These are phyloP conservation scores for Quercus alba DNA, from an alignment of 306 rosid species.

Conservation along the genomic window DNA sequence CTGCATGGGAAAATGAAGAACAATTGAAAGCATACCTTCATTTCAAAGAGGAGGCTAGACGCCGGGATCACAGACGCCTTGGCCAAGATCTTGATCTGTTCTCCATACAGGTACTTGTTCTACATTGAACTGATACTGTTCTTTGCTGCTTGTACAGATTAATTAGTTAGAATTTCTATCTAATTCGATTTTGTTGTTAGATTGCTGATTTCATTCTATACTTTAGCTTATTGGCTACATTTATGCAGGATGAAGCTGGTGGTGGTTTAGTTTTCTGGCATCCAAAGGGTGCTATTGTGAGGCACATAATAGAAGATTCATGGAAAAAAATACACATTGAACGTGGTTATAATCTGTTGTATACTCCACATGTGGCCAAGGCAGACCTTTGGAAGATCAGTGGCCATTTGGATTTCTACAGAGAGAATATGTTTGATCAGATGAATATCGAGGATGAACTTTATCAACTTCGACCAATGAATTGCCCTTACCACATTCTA, in stretches of 20 bases:
- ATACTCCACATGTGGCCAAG: constrained; percentile 96
- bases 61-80: constrained; percentile 92
- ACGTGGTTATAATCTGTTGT: constrained; percentile 78
- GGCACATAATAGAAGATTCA: constrained; percentile 83
- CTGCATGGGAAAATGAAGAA: constrained; percentile 96
- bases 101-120: constrained; percentile 72
- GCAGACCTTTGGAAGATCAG: constrained; percentile 98
- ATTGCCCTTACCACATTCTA: constrained; percentile 95
- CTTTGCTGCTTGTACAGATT: constrained; percentile 14
- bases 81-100: constrained; percentile 97
- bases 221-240: constrained; percentile 25
- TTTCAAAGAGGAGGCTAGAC: constrained; percentile 96
- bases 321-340: constrained; percentile 83
- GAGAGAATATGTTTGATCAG: constrained; percentile 92
- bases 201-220: constrained; percentile 18
- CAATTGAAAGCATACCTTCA: constrained; percentile 86
- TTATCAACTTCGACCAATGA: constrained; percentile 98
- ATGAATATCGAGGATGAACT: constrained; percentile 86
- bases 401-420: constrained; percentile 93
- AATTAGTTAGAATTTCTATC: background rate
- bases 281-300: constrained; percentile 93
- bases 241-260: constrained; percentile 84
- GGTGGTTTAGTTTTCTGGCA: constrained; percentile 99
- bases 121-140: constrained; percentile 5
- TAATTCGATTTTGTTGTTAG: constrained; percentile 8